Percentiles rank a stretch among this genome's conserved stretches.
These are phyloP conservation scores for Syzygium jambos DNA, from an alignment of 345 rosid species.

Conservation along the genomic window DNA sequence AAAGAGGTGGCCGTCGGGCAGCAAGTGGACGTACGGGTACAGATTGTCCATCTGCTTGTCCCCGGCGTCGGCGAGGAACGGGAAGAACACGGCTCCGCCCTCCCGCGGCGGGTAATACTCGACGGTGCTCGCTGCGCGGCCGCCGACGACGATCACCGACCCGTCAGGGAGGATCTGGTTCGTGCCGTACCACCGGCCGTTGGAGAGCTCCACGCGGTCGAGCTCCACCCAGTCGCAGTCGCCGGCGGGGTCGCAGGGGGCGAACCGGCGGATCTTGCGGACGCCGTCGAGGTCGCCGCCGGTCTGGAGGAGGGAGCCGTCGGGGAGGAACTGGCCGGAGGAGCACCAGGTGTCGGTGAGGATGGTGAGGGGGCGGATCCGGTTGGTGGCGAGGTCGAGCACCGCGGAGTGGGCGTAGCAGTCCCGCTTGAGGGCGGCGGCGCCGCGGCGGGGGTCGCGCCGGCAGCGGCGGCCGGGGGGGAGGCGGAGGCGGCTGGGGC, in stretches of 20 bases:
- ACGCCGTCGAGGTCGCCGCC: slow-evolving; percentile 61
- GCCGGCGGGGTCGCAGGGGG: slow-evolving; percentile 32
- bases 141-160: slow-evolving; percentile 60
- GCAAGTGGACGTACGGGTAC: slow-evolving; percentile 85
- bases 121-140: slow-evolving; percentile 47
- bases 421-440: slow-evolving; percentile 45
- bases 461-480: slow-evolving; percentile 59
- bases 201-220: slow-evolving; percentile 23
- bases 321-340: slow-evolving; percentile 62
- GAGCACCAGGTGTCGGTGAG: slow-evolving; percentile 81
- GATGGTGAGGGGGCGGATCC: slow-evolving; percentile 51
- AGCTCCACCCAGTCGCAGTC: slow-evolving; percentile 69
- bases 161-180: slow-evolving; percentile 75
- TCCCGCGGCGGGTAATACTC: slow-evolving; percentile 58
- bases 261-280: slow-evolving; percentile 48
- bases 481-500: slow-evolving; percentile 58
- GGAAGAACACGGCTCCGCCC: slow-evolving; percentile 51
- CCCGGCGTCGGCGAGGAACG: slow-evolving; percentile 54
- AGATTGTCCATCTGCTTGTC: slow-evolving; percentile 86
- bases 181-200: slow-evolving; percentile 65
- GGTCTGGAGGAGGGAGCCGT: slow-evolving; percentile 65
- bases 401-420: slow-evolving; percentile 74
- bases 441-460: slow-evolving; percentile 38
- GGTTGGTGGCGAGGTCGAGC: slow-evolving; percentile 37
- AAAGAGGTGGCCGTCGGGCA: slow-evolving; percentile 75